Evolutionary conservation across 345 rosid genomes (phyloP).

Genomic region (Turnera subulata): DNA sequence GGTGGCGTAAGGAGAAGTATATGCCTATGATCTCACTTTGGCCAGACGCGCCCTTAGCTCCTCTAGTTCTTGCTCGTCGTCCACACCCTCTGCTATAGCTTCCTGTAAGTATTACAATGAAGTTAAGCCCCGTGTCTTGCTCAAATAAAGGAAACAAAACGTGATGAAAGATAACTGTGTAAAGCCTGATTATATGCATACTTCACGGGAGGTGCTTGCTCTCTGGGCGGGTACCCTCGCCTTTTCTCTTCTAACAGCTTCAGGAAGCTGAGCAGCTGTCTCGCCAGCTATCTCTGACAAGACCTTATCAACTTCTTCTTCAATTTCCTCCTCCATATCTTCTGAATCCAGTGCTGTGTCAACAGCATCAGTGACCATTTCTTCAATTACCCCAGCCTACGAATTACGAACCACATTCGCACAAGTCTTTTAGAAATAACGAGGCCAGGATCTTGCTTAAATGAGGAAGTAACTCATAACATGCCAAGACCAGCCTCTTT

Average conservation of each 20-base stretch:
- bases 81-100: conserved; percentile 9
- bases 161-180: background rate
- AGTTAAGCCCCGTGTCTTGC: background rate
- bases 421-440: too few species aligned
- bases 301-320: conserved; percentile 15
- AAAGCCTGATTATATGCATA: conserved; percentile 1
- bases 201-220: conserved; percentile 30
- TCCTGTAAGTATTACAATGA: background rate
- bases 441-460: too few species aligned
- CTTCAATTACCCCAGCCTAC: conserved; percentile 14
- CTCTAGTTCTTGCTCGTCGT: conserved; percentile 11
- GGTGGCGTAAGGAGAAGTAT: background rate
- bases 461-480: background rate
- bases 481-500: background rate
- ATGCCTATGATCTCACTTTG: conserved; percentile 11
- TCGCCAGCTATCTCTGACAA: conserved; percentile 13
- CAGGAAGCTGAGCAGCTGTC: conserved; percentile 19
- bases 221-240: conserved; percentile 10
- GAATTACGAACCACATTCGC: background rate
- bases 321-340: conserved; percentile 16
- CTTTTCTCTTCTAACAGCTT: conserved; percentile 24
- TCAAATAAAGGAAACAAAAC: background rate
- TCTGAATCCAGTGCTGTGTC: conserved; percentile 16
- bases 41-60: conserved; percentile 12
- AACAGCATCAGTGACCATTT: conserved; percentile 12